Conservation (phyloP, 768 basidiomycete genomes). For the Krasilnikovozyma curviuscula region DNA sequence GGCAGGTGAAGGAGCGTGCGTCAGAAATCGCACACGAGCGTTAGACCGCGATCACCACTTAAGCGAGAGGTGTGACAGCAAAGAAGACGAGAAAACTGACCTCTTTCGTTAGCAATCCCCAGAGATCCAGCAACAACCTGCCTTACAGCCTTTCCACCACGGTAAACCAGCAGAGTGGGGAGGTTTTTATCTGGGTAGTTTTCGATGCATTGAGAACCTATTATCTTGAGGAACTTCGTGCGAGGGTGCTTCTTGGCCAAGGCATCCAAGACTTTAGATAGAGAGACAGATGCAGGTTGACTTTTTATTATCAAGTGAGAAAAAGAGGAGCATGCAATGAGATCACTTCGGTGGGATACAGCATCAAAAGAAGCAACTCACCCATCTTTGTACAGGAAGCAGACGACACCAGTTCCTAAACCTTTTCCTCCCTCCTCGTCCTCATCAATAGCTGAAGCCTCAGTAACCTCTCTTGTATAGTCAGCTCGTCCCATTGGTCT, state of each 20-base stretch:
- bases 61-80: background rate
- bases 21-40: background rate
- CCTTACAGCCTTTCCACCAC: constrained; percentile 71
- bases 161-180: constrained; percentile 83
- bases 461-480: constrained; percentile 86
- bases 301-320: background rate
- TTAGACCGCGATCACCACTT: background rate
- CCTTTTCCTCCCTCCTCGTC: constrained; percentile 14
- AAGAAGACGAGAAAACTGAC: constrained; percentile 30
- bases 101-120: constrained; percentile 46
- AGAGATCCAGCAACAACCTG: constrained; percentile 55
- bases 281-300: constrained; percentile 49
- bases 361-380: constrained; percentile 30
- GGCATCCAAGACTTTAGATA: constrained; percentile 45
- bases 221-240: constrained; percentile 89
- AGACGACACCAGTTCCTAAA: constrained; percentile 59
- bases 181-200: constrained; percentile 77
- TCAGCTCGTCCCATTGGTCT: constrained; percentile 81
- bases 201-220: constrained; percentile 87
- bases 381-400: constrained; percentile 90
- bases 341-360: background rate
- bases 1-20: background rate
- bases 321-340: background rate
- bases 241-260: constrained; percentile 70
- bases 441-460: constrained; percentile 30